Evolutionary conservation across 257 asterid species (phyloP).

Genomic region (Phtheirospermum japonicum): DNA sequence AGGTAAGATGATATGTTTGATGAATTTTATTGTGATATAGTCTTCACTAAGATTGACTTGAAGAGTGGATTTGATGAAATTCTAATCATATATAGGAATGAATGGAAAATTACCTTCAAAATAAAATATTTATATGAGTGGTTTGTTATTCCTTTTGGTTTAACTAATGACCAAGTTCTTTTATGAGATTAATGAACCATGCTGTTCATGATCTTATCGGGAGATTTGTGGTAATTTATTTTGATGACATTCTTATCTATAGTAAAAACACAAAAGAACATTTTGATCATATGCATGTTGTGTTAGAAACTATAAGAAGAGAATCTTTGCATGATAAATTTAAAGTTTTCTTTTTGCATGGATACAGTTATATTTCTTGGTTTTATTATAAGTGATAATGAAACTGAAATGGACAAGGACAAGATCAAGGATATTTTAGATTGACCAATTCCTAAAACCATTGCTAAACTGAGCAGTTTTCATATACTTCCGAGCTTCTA

Average conservation of each 20-base stretch:
- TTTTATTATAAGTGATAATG: neutral
- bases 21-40: neutral
- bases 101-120: too few species aligned
- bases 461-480: neutral
- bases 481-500: neutral
- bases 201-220: neutral
- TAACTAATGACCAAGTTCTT: too few species aligned
- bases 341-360: neutral
- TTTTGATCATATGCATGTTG: neutral
- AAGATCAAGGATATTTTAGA: conserved; percentile 3
- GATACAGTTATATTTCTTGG: neutral
- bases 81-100: too few species aligned
- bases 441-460: conserved; percentile 1
- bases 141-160: too few species aligned
- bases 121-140: too few species aligned
- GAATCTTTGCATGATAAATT: neutral
- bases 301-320: neutral
- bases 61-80: too few species aligned
- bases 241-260: conserved; percentile 8
- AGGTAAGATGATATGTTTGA: neutral
- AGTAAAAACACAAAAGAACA: neutral
- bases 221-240: neutral
- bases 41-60: too few species aligned
- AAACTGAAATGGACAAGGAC: neutral
- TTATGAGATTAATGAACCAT: neutral